A percentile compares a stretch with the other conserved stretches of the same genome.
Evolutionary conservation across 768 basidiomycete genomes (phyloP).

Genomic region (Russula virescens): DNA sequence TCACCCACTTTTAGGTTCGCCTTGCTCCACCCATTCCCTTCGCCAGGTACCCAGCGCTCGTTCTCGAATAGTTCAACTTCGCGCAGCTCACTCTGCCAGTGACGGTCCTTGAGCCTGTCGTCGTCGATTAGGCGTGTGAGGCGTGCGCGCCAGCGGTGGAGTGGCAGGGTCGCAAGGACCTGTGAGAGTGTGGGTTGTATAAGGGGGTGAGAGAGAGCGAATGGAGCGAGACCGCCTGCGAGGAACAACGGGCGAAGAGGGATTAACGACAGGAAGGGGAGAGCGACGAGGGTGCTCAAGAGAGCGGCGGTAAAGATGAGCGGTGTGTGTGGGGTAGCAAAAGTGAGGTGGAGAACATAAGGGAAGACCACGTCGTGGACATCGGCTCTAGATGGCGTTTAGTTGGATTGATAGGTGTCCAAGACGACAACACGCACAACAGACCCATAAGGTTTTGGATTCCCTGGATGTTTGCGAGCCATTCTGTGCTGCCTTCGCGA

Average conservation of each 20-base stretch:
- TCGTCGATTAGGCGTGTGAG: constrained; percentile 48
- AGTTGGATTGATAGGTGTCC: neutral
- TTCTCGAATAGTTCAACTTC: constrained; percentile 80
- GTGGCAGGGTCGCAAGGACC: constrained; percentile 27
- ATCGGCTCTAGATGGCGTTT: constrained; percentile 48
- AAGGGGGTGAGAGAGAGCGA: constrained; percentile 49
- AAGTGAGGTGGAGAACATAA: constrained; percentile 44
- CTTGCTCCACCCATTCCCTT: constrained; percentile 36
- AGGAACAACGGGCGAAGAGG: constrained; percentile 44
- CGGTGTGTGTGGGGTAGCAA: constrained; percentile 47
- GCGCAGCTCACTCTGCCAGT: constrained; percentile 59
- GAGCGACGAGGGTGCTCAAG: constrained; percentile 40
- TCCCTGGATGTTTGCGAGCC: constrained; percentile 83
- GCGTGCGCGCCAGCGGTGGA: constrained; percentile 21
- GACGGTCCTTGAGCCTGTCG: constrained; percentile 55
- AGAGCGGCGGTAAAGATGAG: constrained; percentile 47
- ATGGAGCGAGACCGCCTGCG: constrained; percentile 45
- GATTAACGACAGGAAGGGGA: constrained; percentile 33
- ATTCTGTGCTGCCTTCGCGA: constrained; percentile 65
- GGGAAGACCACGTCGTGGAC: constrained; percentile 49
- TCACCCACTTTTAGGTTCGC: constrained; percentile 38
- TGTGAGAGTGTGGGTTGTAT: constrained; percentile 31
- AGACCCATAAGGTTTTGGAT: constrained; percentile 90
- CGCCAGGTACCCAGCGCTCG: constrained; percentile 46
- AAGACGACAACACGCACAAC: constrained; percentile 45